phyloP scores from a whole-genome alignment of 495 filamentous ascomycete species.

The Pseudomonodictys pantanalensis region DNA sequence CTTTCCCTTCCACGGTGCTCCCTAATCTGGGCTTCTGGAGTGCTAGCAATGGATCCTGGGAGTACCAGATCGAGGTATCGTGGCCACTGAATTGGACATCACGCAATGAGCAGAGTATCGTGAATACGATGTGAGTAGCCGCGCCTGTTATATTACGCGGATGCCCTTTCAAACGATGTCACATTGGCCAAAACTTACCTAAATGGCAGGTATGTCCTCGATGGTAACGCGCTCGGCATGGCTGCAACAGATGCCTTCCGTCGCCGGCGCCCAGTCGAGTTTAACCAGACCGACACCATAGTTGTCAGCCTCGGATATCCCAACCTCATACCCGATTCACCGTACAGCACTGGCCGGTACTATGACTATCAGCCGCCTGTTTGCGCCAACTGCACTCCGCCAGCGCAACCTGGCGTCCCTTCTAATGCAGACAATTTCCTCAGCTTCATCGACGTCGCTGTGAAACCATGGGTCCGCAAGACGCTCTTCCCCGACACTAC shows the following conservation, averaged over 20 bases:
- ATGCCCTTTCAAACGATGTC: no score
- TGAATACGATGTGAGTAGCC: slow-evolving; percentile 21
- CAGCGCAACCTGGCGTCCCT: slow-evolving; percentile 11
- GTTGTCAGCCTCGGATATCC: slow-evolving; percentile 23
- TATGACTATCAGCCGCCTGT: slow-evolving; percentile 25
- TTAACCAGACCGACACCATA: slow-evolving; percentile 14
- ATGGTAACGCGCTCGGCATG: slow-evolving; percentile 22
- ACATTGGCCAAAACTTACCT: neutral
- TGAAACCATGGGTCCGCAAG: slow-evolving; percentile 13
- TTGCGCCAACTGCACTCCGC: slow-evolving; percentile 15
- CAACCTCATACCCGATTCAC: slow-evolving; percentile 7
- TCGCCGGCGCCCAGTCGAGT: slow-evolving; percentile 23
- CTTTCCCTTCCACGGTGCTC: slow-evolving; percentile 12
- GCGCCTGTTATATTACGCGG: neutral
- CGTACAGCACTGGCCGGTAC: slow-evolving; percentile 6
- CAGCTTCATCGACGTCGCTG: slow-evolving; percentile 9
- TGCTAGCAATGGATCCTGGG: slow-evolving; percentile 16
- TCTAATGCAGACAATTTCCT: slow-evolving; percentile 25
- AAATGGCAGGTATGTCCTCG: slow-evolving; percentile 19
- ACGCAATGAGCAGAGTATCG: slow-evolving; percentile 5
- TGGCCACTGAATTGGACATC: slow-evolving; percentile 26
- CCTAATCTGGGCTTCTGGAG: slow-evolving; percentile 18
- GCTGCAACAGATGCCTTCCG: slow-evolving; percentile 25
- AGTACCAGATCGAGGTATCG: slow-evolving; percentile 22
- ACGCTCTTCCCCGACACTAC: slow-evolving; percentile 8